phyloP scores from a whole-genome alignment of 192 early-diverging fungal species.

The Mortierella claussenii region DNA sequence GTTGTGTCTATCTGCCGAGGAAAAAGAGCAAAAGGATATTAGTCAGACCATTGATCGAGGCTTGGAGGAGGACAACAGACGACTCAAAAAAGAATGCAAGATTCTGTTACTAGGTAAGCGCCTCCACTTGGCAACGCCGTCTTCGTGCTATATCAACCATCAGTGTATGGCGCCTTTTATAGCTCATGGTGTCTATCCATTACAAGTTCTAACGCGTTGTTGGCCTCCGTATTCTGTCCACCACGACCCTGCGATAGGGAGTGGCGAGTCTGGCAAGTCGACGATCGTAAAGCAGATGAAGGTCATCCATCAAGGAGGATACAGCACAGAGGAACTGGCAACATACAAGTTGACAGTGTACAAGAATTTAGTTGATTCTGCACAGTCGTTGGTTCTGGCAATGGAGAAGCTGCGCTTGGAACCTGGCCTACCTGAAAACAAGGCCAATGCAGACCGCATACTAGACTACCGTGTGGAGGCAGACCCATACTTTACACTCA shows the following conservation, averaged over 20 bases:
- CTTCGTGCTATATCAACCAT: neutral
- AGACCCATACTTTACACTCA: conserved; percentile 64
- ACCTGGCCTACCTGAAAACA: conserved; percentile 64
- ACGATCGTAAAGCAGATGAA: conserved; percentile 99
- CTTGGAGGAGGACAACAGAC: conserved; percentile 69
- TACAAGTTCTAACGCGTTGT: too few relatives aligned
- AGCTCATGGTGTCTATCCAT: too few relatives aligned
- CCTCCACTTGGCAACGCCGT: neutral
- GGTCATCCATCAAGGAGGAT: conserved; percentile 95
- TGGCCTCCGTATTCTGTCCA: too few relatives aligned
- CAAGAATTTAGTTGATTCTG: conserved; percentile 88
- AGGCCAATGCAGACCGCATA: conserved; percentile 44
- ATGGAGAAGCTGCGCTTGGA: conserved; percentile 72
- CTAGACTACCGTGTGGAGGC: conserved; percentile 62
- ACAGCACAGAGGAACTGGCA: conserved; percentile 81
- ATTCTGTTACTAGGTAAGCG: conserved; percentile 74
- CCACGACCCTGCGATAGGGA: too few relatives aligned
- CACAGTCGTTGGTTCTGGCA: conserved; percentile 78
- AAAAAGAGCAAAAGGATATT: conserved; percentile 58
- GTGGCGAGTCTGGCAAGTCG: conserved; percentile 95
- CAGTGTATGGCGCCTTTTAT: too few relatives aligned
- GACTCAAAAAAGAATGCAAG: conserved; percentile 76
- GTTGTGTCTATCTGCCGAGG: conserved; percentile 73
- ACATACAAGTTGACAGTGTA: conserved; percentile 83
- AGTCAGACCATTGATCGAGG: conserved; percentile 69